phyloP scores from a whole-genome alignment of 2,329 filamentous ascomycete species.

The Sporothrix humicola region DNA sequence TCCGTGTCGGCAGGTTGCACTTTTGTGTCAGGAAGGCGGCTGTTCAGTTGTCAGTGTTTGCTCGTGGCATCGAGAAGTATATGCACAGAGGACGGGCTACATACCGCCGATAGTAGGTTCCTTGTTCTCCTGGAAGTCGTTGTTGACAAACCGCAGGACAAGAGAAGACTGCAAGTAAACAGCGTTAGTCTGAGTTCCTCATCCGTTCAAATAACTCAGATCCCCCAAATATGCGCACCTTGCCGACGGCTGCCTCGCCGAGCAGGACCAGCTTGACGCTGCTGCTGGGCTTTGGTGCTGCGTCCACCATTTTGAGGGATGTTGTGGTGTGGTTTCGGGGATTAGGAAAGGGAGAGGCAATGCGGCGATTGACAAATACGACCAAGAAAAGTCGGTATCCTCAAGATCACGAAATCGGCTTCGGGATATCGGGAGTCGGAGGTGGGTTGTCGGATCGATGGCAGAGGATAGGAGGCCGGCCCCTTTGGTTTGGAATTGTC shows the following conservation, averaged over 20 bases:
- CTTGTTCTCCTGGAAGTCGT: slow-evolving; percentile 99
- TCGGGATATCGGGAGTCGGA: background rate
- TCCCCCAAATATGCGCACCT: slow-evolving; percentile 63
- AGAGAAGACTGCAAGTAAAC: slow-evolving; percentile 77
- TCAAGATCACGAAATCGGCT: background rate
- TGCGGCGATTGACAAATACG: background rate
- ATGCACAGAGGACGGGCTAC: slow-evolving; percentile 40
- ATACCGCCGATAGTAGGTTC: slow-evolving; percentile 97
- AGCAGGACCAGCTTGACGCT: slow-evolving; percentile 99
- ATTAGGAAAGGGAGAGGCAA: background rate
- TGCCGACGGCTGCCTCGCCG: slow-evolving; percentile 96
- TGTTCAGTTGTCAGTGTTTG: slow-evolving; percentile 46
- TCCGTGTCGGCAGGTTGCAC: slow-evolving; percentile 91
- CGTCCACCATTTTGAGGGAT: slow-evolving; percentile 63
- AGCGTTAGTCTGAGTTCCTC: background rate
- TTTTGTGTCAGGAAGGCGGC: slow-evolving; percentile 98
- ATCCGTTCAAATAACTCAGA: background rate
- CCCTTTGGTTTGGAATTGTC: slow-evolving; percentile 22
- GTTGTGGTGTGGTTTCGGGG: background rate
- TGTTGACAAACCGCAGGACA: slow-evolving; percentile 97
- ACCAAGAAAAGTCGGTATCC: background rate
- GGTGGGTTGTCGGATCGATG: background rate
- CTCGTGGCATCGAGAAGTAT: background rate
- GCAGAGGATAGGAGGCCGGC: slow-evolving; percentile 28
- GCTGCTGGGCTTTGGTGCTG: slow-evolving; percentile 90